phyloP scores from a whole-genome alignment of 2,329 filamentous ascomycete genomes.

The Colletotrichum eremochloae region DNA sequence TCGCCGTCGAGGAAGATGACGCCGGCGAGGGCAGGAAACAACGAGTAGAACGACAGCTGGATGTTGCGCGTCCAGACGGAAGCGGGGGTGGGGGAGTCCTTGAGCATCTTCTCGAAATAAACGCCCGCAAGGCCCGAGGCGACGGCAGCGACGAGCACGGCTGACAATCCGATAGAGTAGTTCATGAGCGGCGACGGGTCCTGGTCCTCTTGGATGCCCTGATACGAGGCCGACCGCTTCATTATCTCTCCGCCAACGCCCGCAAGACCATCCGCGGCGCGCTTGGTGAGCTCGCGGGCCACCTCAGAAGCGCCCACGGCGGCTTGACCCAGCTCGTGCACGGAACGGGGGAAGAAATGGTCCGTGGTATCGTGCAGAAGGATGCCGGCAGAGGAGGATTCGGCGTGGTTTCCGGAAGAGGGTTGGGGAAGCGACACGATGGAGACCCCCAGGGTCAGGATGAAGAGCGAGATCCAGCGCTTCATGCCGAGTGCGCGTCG shows the following conservation, averaged over 20 bases:
- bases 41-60: constrained; percentile 92
- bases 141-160: constrained; percentile 82
- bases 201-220: constrained; percentile 82
- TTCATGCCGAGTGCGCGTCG: constrained; percentile 76
- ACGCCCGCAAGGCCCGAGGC: constrained; percentile 89
- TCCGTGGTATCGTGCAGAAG: constrained; percentile 73
- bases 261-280: constrained; percentile 55
- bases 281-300: constrained; percentile 64
- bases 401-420: constrained; percentile 54
- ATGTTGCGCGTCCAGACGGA: constrained; percentile 92
- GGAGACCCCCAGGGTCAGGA: constrained; percentile 85
- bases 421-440: constrained; percentile 81
- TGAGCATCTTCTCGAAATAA: constrained; percentile 91
- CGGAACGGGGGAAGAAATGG: constrained; percentile 81
- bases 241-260: constrained; percentile 45
- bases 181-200: constrained; percentile 73
- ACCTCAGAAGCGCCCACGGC: constrained; percentile 60
- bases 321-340: constrained; percentile 79
- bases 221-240: constrained; percentile 87
- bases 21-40: constrained; percentile 89
- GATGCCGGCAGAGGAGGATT: constrained; percentile 67
- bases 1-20: constrained; percentile 89
- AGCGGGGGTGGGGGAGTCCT: constrained; percentile 80
- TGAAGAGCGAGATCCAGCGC: constrained; percentile 84
- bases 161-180: constrained; percentile 81